phyloP scores from a whole-genome alignment of 805 yeast species.

The Starmerella etchellsii region DNA sequence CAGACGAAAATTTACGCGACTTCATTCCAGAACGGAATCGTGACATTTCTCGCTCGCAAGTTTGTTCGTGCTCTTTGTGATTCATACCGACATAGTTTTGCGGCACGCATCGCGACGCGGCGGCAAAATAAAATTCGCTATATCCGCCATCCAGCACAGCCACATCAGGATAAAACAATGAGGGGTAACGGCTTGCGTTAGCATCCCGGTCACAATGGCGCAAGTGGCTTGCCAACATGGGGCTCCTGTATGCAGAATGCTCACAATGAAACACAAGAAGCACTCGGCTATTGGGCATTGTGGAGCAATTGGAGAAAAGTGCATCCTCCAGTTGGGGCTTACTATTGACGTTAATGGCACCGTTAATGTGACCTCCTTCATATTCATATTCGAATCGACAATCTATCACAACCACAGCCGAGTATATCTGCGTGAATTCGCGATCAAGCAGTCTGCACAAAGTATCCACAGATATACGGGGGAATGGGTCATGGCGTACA shows the following conservation, averaged over 20 bases:
- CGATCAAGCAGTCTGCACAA: constrained; percentile 49
- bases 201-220: constrained; percentile 68
- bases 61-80: constrained; percentile 35
- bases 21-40: constrained; percentile 38
- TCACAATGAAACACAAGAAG: constrained; percentile 87
- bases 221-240: constrained; percentile 75
- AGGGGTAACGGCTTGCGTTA: constrained; percentile 67
- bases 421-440: constrained; percentile 38
- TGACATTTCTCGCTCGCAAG: constrained; percentile 43
- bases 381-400: constrained; percentile 89
- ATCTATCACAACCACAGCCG: constrained; percentile 54
- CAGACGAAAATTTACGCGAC: constrained; percentile 10
- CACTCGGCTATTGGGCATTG: constrained; percentile 24
- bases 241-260: constrained; percentile 87
- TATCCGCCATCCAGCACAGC: constrained; percentile 87
- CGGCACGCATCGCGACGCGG: constrained; percentile 52
- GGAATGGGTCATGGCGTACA: constrained; percentile 48
- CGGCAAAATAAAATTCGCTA: constrained; percentile 54
- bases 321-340: constrained; percentile 52
- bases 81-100: constrained; percentile 80
- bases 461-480: constrained; percentile 50
- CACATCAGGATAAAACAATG: constrained; percentile 75
- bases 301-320: constrained; percentile 28
- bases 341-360: constrained; percentile 66
- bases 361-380: constrained; percentile 81